Percentiles rank a stretch among this genome's conserved stretches.
phyloP scores from a whole-genome alignment of 768 basidiomycete genomes.

The Podaxis pistillaris region DNA sequence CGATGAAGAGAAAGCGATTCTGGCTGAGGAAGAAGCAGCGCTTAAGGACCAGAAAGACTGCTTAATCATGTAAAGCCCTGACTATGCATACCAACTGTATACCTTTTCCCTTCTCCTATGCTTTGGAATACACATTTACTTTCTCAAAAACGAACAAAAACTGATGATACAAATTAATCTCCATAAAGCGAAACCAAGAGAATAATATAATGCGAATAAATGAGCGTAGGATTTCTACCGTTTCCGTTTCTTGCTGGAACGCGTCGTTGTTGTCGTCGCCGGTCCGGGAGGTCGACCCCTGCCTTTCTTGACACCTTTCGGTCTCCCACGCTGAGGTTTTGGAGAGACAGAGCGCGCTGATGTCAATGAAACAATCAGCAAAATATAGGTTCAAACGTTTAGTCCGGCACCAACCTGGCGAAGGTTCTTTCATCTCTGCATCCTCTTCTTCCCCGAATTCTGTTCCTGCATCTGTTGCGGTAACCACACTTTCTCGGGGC shows the following conservation, averaged over 20 bases:
- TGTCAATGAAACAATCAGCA: conserved; percentile 9
- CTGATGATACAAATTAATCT: conserved; percentile 11
- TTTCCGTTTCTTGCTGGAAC: conserved; percentile 45
- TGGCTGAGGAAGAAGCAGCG: conserved; percentile 49
- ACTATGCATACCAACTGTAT: neutral
- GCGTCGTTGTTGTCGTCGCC: conserved; percentile 27
- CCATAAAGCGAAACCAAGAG: conserved; percentile 7
- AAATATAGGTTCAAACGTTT: neutral
- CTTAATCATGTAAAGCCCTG: conserved; percentile 44
- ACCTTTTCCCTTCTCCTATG: neutral
- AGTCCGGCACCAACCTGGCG: conserved; percentile 47
- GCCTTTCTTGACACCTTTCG: conserved; percentile 23
- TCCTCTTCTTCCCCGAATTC: conserved; percentile 71
- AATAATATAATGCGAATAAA: conserved; percentile 13
- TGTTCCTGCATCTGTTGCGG: conserved; percentile 69
- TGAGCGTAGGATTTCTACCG: conserved; percentile 24
- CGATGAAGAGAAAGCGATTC: conserved; percentile 60
- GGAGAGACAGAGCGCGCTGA: conserved; percentile 36
- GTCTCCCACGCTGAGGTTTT: conserved; percentile 34
- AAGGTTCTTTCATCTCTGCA: conserved; percentile 55
- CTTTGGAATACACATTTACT: neutral
- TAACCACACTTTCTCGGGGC: conserved; percentile 64
- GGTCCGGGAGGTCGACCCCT: conserved; percentile 30
- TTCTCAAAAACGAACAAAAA: conserved; percentile 1
- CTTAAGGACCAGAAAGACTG: conserved; percentile 51